phyloP scores from a whole-genome alignment of 1,139 yeast species.

The Hansenula lynferdii region DNA sequence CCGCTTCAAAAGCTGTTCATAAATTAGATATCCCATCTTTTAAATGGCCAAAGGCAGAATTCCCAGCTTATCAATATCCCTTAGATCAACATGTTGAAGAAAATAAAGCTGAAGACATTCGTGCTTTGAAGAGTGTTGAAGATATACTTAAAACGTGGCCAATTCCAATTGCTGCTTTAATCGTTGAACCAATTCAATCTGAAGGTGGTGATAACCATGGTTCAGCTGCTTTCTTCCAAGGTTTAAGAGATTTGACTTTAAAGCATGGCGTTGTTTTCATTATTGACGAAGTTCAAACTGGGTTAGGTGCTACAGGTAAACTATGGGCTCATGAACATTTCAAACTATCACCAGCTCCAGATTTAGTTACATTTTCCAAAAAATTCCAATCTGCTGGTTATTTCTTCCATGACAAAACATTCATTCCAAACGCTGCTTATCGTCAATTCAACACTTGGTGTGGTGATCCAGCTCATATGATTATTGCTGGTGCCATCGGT shows the following conservation, averaged over 20 bases:
- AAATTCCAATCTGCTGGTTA: constrained; percentile 80
- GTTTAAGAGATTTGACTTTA: constrained; percentile 55
- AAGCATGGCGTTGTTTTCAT: constrained; percentile 58
- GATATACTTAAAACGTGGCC: constrained; percentile 41
- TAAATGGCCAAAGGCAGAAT: constrained; percentile 74
- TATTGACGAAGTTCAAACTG: constrained; percentile 73
- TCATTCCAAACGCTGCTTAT: constrained; percentile 59
- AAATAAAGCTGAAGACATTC: constrained; percentile 55
- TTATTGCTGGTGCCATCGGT: constrained; percentile 59
- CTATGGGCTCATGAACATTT: constrained; percentile 76
- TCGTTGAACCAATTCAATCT: constrained; percentile 70
- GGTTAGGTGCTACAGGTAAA: constrained; percentile 69
- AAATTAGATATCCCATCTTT: constrained; percentile 74
- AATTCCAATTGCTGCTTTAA: constrained; percentile 60
- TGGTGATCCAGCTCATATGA: constrained; percentile 71
- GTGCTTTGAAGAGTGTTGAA: constrained; percentile 56
- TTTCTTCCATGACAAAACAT: constrained; percentile 59
- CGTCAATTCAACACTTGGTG: constrained; percentile 85
- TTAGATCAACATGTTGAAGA: constrained; percentile 45
- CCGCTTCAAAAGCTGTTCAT: constrained; percentile 72
- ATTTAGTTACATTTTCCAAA: constrained; percentile 71
- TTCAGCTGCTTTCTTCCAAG: constrained; percentile 55
- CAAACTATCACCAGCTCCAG: constrained; percentile 59
- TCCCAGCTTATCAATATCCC: constrained; percentile 64
- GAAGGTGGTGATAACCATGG: constrained; percentile 78